Percentiles rank a stretch among this genome's conserved stretches.
phyloP scores from a whole-genome alignment of 345 rosid genomes.

The Melastoma malabathricum region DNA sequence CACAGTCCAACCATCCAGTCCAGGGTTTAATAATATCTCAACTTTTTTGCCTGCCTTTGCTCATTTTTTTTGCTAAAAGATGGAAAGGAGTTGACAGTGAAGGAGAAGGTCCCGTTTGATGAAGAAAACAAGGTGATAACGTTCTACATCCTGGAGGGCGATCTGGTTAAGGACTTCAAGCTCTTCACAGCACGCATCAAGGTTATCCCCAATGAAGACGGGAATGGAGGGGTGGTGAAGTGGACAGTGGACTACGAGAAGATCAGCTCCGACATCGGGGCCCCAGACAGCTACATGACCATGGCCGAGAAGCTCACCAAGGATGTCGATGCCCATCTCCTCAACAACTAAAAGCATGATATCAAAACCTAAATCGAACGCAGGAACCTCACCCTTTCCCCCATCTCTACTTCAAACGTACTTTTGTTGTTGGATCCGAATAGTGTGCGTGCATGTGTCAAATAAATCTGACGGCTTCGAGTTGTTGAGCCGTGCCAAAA shows the following conservation, averaged over 20 bases:
- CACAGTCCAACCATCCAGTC: too few relatives aligned
- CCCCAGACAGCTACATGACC: slow-evolving; percentile 9
- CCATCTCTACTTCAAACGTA: too few relatives aligned
- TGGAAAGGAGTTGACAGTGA: slow-evolving; percentile 5
- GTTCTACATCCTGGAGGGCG: slow-evolving; percentile 6
- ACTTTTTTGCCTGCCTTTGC: too few relatives aligned
- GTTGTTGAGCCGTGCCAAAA: too few relatives aligned
- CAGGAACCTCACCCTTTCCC: too few relatives aligned
- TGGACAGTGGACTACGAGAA: slow-evolving; percentile 10
- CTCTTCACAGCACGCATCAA: slow-evolving; percentile 6
- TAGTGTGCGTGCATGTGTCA: too few relatives aligned
- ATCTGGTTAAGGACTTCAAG: slow-evolving; percentile 6
- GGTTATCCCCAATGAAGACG: slow-evolving; percentile 8
- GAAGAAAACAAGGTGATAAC: slow-evolving; percentile 4
- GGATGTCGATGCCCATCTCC: slow-evolving; percentile 14
- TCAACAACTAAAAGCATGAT: background rate
- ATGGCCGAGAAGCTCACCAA: slow-evolving; percentile 2
- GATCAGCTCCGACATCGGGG: slow-evolving; percentile 7
- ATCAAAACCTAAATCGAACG: too few relatives aligned
- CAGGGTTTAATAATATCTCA: too few relatives aligned
- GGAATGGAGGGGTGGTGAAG: slow-evolving; percentile 10
- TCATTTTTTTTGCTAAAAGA: slow-evolving; percentile 1
- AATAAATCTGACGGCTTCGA: too few relatives aligned
- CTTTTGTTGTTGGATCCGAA: too few relatives aligned
- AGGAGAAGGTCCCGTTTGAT: slow-evolving; percentile 6